These are phyloP conservation scores for Magnolia officinalis DNA, from an alignment of 164 flowering plant genomes.

Conservation along the genomic window DNA sequence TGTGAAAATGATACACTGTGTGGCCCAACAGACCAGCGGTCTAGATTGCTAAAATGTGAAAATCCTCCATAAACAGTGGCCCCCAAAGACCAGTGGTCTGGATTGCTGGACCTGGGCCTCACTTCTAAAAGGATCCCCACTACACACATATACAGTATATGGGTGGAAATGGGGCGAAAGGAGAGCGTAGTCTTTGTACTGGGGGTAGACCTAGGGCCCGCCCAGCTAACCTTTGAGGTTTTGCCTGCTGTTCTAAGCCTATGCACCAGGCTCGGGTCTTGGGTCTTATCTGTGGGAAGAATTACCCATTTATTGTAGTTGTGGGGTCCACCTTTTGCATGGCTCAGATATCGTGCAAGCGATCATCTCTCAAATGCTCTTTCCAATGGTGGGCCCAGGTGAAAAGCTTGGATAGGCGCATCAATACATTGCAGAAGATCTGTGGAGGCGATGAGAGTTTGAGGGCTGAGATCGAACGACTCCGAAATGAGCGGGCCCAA, in stretches of 20 bases:
- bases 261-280: too few relatives aligned
- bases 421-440: neutral
- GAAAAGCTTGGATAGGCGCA: conserved; percentile 8
- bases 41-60: neutral
- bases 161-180: too few relatives aligned
- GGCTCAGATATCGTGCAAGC: too few relatives aligned
- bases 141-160: neutral
- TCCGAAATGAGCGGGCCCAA: neutral
- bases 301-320: too few relatives aligned
- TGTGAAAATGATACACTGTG: neutral
- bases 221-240: too few relatives aligned
- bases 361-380: too few relatives aligned
- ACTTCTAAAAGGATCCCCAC: neutral
- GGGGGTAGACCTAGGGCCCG: too few relatives aligned
- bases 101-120: neutral
- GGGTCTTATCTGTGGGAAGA: too few relatives aligned
- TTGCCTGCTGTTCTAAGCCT: too few relatives aligned
- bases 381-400: neutral
- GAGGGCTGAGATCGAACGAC: conserved; percentile 5
- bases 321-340: too few relatives aligned
- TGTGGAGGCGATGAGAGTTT: neutral
- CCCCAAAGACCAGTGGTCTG: neutral
- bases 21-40: too few relatives aligned
- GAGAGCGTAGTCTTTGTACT: too few relatives aligned
- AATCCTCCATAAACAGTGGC: neutral